Evolutionary conservation across 768 basidiomycete species (phyloP).

Genomic region (Leccinum uliginosum): DNA sequence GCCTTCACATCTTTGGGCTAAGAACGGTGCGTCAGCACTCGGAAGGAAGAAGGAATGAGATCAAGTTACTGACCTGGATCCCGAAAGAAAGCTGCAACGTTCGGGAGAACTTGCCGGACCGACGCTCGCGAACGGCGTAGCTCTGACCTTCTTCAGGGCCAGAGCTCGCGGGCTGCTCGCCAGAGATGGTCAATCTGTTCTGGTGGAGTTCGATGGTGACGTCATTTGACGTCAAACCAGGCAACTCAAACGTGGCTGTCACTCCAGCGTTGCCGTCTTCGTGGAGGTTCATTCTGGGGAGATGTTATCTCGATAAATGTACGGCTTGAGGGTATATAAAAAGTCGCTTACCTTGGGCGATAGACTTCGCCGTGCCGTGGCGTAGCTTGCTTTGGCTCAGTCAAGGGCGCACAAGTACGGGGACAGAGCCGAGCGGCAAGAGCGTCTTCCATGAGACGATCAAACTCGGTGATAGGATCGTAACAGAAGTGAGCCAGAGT

Average conservation of each 20-base stretch:
- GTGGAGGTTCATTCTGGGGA: constrained; percentile 42
- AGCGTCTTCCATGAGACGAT: constrained; percentile 14
- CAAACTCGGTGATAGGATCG: not conserved
- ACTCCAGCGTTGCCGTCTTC: constrained; percentile 40
- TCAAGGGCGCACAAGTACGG: not conserved
- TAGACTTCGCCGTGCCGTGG: not conserved
- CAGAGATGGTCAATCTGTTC: constrained; percentile 44
- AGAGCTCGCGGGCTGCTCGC: constrained; percentile 37
- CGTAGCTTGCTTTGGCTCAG: not conserved
- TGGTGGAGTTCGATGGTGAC: constrained; percentile 46
- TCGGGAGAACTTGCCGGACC: not conserved
- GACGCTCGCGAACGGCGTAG: constrained; percentile 24
- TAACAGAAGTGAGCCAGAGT: constrained; percentile 1
- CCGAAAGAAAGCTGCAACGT: not conserved
- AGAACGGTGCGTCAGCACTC: not conserved
- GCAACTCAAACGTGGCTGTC: constrained; percentile 52
- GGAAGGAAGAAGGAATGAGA: not conserved
- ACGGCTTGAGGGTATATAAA: not conserved
- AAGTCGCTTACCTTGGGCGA: constrained; percentile 20
- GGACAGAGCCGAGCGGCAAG: constrained; percentile 19
- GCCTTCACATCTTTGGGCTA: constrained; percentile 44
- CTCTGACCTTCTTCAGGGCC: constrained; percentile 32
- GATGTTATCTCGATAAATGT: not conserved
- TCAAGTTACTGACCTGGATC: not conserved
- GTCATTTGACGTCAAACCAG: constrained; percentile 47